Conservation (phyloP, 768 basidiomycete genomes). For the Pulveroboletus sp. region DNA sequence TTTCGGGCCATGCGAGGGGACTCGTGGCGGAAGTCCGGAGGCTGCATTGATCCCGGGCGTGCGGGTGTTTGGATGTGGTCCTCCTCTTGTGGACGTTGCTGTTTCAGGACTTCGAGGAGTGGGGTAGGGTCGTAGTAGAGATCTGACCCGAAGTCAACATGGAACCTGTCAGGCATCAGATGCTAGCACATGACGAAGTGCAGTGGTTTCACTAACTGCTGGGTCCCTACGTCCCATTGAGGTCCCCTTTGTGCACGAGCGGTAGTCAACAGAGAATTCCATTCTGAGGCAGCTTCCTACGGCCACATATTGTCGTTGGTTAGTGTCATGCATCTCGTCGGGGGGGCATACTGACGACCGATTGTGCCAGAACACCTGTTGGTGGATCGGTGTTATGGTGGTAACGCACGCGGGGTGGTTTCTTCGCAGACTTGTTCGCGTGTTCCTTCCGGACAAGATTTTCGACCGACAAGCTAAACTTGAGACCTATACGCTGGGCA, state of each 20-base stretch:
- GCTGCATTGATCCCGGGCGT: conserved; percentile 28
- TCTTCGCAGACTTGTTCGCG: conserved; percentile 45
- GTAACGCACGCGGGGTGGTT: conserved; percentile 30
- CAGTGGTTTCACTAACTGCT: conserved; percentile 53
- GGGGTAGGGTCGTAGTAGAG: conserved; percentile 69
- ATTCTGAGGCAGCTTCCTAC: conserved; percentile 75
- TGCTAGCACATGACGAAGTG: background rate
- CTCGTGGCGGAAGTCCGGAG: conserved; percentile 32
- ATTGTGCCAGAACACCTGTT: conserved; percentile 44
- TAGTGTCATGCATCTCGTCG: background rate
- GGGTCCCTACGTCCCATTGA: conserved; percentile 84
- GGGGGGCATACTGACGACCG: conserved; percentile 49
- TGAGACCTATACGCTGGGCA: conserved; percentile 64
- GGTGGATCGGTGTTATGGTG: conserved; percentile 57
- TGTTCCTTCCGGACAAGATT: conserved; percentile 46
- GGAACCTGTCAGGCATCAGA: conserved; percentile 45
- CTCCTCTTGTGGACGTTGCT: conserved; percentile 28
- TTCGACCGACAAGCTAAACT: conserved; percentile 57
- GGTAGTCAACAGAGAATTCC: conserved; percentile 76
- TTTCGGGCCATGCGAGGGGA: conserved; percentile 31
- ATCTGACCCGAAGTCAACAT: conserved; percentile 68
- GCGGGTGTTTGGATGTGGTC: conserved; percentile 19
- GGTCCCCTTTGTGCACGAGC: conserved; percentile 80
- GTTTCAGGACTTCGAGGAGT: conserved; percentile 49
- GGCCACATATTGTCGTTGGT: background rate